Base-by-base conservation (phyloP, 768 basidiomycete species). In the Amylocystis lapponica region DNA sequence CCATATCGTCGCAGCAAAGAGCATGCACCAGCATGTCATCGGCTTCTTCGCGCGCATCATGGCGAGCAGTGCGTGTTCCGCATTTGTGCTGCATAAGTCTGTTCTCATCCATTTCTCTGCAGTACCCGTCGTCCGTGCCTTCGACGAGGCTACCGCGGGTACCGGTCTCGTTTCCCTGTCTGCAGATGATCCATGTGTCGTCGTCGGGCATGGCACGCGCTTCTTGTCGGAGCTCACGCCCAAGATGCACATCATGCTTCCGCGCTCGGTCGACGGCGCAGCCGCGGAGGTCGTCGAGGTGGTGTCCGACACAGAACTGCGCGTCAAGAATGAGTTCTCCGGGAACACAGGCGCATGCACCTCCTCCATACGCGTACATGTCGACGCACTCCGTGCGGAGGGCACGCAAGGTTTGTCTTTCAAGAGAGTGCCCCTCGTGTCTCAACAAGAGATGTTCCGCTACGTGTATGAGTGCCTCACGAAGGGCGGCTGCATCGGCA, bases 381-480 rank as follows among this genome's bases (percentile, higher is more conserved):
- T 79, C 40, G 67, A 72, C 25, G 85, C 89, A 56, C 56, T 75
- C 27, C 70, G 73, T 43, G 65, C 66, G 37, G 66, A 77, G 35
- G 81, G 82, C 8, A 52, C 68, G 30, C 61, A 58, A 20, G 93
- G 93, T 0, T 49, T 95, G 37, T 69, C 81, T 11, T 97, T 81
- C 74, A 92, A 94, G 66, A 71, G 69, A 30, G 63, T 98, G 45
- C 92, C 94, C 1, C 84, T 83, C 58, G 80, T 99, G 47, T 87
- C 98, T 66, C 96, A 98, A 60, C 79, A 86, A 49, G 80, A 89
- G 41, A 96, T 96, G 83, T 99, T 97, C 64, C 79, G 83, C n/a
- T 75, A 89, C 46, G 96, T 98, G 3, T 99, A 96, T 63, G 74
- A 90, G 57, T 77, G 79, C 43, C 67, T 98, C 43, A 87, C 79